These are phyloP conservation scores for Karstenula rhodostoma DNA, from an alignment of 2,329 filamentous ascomycete species.

Conservation along the genomic window DNA sequence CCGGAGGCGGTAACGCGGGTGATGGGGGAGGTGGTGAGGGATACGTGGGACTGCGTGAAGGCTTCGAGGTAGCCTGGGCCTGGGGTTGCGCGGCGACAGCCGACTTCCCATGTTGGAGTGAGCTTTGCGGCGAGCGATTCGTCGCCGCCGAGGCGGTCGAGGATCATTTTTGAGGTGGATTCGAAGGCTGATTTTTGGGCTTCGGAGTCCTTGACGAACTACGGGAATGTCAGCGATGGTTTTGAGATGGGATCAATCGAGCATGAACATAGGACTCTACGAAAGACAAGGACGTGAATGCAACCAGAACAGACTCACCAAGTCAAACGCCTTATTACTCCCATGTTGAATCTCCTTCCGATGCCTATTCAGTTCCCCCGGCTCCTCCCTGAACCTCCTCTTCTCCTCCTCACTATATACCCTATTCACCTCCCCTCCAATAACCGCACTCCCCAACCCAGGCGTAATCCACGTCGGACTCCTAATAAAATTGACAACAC, in stretches of 20 bases:
- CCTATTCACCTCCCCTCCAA: background rate
- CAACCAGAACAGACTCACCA: background rate
- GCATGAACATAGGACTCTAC: too few relatives aligned
- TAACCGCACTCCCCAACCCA: background rate
- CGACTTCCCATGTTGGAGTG: conserved; percentile 20
- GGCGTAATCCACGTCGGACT: conserved; percentile 26
- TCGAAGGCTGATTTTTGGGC: conserved; percentile 5
- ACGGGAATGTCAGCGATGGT: background rate
- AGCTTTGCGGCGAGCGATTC: conserved; percentile 28
- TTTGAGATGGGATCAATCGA: background rate
- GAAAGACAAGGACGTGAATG: too few relatives aligned
- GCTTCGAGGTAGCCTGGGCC: conserved; percentile 60
- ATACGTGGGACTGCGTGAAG: conserved; percentile 57
- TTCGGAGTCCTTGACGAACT: background rate
- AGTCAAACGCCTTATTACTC: background rate
- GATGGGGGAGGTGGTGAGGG: conserved; percentile 57
- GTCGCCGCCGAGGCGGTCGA: background rate
- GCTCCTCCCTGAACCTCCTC: background rate
- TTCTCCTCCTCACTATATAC: background rate
- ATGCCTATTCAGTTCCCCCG: background rate
- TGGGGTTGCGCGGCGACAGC: conserved; percentile 52
- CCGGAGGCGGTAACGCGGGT: conserved; percentile 54
- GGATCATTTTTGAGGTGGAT: conserved; percentile 17
- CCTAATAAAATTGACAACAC: conserved; percentile 31
- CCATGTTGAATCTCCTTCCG: background rate